These are phyloP conservation scores for Penicillium paxilli DNA, from an alignment of 495 filamentous ascomycete species.

Conservation along the genomic window DNA sequence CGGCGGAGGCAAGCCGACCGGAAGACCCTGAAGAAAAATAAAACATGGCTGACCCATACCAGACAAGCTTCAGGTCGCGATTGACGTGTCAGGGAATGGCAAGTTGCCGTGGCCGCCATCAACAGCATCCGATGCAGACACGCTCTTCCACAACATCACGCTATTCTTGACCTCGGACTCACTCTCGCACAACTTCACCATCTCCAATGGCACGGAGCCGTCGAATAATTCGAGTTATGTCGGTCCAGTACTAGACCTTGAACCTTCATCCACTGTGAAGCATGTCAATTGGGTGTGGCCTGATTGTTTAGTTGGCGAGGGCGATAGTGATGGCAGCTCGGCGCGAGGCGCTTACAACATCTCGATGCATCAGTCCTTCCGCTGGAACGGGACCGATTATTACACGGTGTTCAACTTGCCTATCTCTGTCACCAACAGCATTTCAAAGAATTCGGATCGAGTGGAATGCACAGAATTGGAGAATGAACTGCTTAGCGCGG, in stretches of 20 bases:
- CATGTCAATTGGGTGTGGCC: slow-evolving; percentile 71
- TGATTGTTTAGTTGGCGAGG: slow-evolving; percentile 56
- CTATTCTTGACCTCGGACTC: slow-evolving; percentile 64
- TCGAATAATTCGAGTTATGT: slow-evolving; percentile 52
- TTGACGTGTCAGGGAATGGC: slow-evolving; percentile 66
- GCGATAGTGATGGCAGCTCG: slow-evolving; percentile 15
- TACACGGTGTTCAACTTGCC: slow-evolving; percentile 71
- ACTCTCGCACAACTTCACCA: slow-evolving; percentile 64
- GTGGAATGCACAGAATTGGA: slow-evolving; percentile 19
- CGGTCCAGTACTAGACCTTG: slow-evolving; percentile 60
- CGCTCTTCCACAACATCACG: slow-evolving; percentile 60
- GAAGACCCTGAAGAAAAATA: background rate
- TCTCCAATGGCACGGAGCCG: slow-evolving; percentile 59
- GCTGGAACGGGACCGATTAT: slow-evolving; percentile 58
- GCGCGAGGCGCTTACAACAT: slow-evolving; percentile 52
- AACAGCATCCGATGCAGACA: slow-evolving; percentile 35
- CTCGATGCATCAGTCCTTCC: slow-evolving; percentile 67
- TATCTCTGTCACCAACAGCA: slow-evolving; percentile 65
- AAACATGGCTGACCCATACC: background rate
- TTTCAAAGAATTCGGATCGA: slow-evolving; percentile 27
- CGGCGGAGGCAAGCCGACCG: slow-evolving; percentile 55
- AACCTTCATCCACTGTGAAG: slow-evolving; percentile 65
- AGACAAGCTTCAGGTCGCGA: slow-evolving; percentile 64
- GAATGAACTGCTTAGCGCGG: slow-evolving; percentile 14
- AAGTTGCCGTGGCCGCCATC: slow-evolving; percentile 58